phyloP scores from a whole-genome alignment of 176 grass and related monocot genomes.

The Neostapfia colusana region DNA sequence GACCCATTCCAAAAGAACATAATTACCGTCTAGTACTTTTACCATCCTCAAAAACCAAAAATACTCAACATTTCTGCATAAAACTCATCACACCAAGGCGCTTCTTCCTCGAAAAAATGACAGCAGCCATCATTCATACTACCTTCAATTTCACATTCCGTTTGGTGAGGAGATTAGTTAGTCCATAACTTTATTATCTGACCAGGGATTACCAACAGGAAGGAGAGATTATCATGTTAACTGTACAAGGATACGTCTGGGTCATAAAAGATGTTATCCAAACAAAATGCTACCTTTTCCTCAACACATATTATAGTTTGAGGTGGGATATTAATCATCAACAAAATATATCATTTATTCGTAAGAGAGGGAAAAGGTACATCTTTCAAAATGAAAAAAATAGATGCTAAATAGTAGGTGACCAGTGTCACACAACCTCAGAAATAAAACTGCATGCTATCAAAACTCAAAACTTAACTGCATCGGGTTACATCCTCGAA shows the following conservation, averaged over 20 bases:
- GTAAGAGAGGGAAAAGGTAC: not conserved
- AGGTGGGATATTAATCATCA: not conserved
- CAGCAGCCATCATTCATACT: no score
- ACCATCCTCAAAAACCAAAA: not conserved
- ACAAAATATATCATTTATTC: not conserved
- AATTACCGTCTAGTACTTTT: not conserved
- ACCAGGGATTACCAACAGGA: not conserved
- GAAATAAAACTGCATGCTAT: conserved; percentile 1
- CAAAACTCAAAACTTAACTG: conserved; percentile 36
- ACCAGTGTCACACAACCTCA: not conserved
- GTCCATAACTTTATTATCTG: not conserved
- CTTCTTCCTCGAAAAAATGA: no score
- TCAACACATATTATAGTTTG: not conserved
- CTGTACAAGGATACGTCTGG: not conserved
- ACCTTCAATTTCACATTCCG: no score
- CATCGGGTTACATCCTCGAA: conserved; percentile 1
- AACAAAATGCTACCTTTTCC: not conserved
- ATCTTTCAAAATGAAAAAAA: not conserved
- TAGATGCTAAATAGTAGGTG: not conserved
- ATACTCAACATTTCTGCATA: no score
- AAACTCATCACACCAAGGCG: not conserved
- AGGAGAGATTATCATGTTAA: not conserved
- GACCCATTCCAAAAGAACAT: no score
- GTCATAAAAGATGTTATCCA: not conserved
- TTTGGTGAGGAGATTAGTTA: not conserved